Evolutionary conservation across 2,329 filamentous ascomycete genomes (phyloP).

Genomic region (Remersonia thermophila): DNA sequence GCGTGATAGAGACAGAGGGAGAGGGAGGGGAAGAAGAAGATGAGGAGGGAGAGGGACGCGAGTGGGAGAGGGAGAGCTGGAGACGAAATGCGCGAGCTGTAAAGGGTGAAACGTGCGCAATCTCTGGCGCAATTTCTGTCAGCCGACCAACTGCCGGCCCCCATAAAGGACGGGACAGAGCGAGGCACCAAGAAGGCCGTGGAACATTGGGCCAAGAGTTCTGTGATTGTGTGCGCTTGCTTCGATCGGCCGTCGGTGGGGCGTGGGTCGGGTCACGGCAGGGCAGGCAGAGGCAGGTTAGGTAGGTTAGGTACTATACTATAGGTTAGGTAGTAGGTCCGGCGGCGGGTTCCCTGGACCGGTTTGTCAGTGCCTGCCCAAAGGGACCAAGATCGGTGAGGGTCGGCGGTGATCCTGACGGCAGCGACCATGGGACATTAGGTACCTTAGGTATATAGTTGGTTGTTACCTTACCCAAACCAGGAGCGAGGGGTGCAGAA

Average conservation of each 20-base stretch:
- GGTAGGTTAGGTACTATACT: too few species aligned
- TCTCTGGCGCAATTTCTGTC: neutral
- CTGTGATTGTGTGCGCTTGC: neutral
- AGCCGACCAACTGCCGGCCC: neutral
- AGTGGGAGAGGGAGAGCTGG: neutral
- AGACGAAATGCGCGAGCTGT: too few species aligned
- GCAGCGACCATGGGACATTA: too few species aligned
- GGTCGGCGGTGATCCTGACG: too few species aligned
- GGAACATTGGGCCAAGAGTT: conserved; percentile 8
- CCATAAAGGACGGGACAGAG: neutral
- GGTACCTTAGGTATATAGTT: too few species aligned
- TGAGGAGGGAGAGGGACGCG: too few species aligned
- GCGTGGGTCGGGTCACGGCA: neutral
- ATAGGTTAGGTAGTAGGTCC: neutral
- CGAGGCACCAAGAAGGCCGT: conserved; percentile 4
- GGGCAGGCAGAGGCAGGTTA: neutral
- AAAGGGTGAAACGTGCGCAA: neutral
- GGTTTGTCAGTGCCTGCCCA: neutral
- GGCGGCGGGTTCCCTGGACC: conserved; percentile 7
- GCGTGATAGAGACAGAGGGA: too few species aligned
- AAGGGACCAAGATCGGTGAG: too few species aligned
- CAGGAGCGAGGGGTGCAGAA: too few species aligned
- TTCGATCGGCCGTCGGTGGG: neutral
- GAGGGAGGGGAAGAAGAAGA: too few species aligned
- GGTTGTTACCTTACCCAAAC: too few species aligned